Conservation (phyloP, 257 asterid species). For the Gentiana dahurica region DNA sequence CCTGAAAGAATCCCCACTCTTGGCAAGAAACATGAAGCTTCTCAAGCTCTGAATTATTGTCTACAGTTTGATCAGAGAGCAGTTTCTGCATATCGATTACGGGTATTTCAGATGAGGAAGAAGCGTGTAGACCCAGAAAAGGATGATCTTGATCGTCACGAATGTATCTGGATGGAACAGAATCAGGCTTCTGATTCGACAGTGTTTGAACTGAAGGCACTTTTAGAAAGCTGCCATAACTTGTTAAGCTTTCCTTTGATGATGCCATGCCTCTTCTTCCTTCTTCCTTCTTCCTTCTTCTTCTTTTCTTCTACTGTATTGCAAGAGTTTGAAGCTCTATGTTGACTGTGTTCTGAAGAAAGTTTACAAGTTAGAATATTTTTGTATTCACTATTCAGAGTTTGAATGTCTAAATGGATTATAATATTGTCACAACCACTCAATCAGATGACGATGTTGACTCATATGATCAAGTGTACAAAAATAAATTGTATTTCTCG, state of each 20-base stretch:
- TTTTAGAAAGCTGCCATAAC: conserved; percentile 23
- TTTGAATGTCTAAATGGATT: too few species aligned
- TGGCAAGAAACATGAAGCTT: conserved; percentile 35
- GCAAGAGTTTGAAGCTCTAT: too few species aligned
- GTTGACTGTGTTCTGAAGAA: too few species aligned
- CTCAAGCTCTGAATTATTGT: conserved; percentile 31
- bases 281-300: too few species aligned
- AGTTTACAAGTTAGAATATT: too few species aligned
- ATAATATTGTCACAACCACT: too few species aligned
- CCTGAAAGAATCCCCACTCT: conserved; percentile 42
- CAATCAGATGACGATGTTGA: too few species aligned
- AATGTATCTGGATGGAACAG: conserved; percentile 36
- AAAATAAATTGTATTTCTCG: too few species aligned
- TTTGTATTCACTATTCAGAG: too few species aligned
- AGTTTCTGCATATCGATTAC: conserved; percentile 29
- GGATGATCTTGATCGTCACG: conserved; percentile 22
- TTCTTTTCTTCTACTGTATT: too few species aligned
- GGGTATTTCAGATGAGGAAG: conserved; percentile 20
- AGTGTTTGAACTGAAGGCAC: conserved; percentile 56
- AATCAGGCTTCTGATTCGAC: conserved; percentile 21
- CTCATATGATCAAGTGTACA: too few species aligned
- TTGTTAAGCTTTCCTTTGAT: not conserved
- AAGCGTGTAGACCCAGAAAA: not conserved
- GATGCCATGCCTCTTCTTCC: not conserved
- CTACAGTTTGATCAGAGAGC: not conserved